Evolutionary conservation across 2,329 filamentous ascomycete genomes (phyloP).

Genomic region (Nemania bipapillata): DNA sequence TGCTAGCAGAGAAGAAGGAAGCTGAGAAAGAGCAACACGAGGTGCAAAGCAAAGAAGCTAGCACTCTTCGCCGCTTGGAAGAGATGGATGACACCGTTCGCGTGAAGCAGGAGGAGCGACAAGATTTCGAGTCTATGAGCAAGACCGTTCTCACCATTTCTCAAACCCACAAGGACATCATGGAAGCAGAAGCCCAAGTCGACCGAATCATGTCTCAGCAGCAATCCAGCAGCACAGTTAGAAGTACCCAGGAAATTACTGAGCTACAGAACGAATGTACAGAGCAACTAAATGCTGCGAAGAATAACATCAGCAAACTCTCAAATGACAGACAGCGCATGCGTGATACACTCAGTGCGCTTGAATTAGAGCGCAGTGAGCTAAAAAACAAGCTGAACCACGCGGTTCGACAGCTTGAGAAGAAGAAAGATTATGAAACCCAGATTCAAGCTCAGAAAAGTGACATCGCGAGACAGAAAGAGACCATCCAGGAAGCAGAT

Average conservation of each 20-base stretch:
- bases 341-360: conserved; percentile 71
- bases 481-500: conserved; percentile 75
- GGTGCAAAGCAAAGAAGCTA: conserved; percentile 70
- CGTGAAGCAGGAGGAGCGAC: conserved; percentile 71
- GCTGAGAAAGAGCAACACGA: conserved; percentile 71
- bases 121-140: conserved; percentile 78
- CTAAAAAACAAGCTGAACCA: conserved; percentile 76
- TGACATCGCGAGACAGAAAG: conserved; percentile 74
- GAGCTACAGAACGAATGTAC: conserved; percentile 74
- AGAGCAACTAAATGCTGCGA: conserved; percentile 73
- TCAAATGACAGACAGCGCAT: conserved; percentile 76
- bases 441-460: conserved; percentile 80
- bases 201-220: conserved; percentile 80
- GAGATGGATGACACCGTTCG: conserved; percentile 73
- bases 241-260: conserved; percentile 85
- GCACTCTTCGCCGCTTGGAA: conserved; percentile 70
- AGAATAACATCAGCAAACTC: conserved; percentile 72
- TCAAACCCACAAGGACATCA: conserved; percentile 77
- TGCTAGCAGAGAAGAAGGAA: conserved; percentile 76
- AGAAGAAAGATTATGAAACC: conserved; percentile 75
- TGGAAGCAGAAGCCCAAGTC: conserved; percentile 77
- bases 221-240: conserved; percentile 70
- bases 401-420: conserved; percentile 79
- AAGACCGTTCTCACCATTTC: conserved; percentile 81
- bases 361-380: conserved; percentile 83